Evolutionary conservation across 306 rosid species (phyloP).

Genomic region (Corylus heterophylla): DNA sequence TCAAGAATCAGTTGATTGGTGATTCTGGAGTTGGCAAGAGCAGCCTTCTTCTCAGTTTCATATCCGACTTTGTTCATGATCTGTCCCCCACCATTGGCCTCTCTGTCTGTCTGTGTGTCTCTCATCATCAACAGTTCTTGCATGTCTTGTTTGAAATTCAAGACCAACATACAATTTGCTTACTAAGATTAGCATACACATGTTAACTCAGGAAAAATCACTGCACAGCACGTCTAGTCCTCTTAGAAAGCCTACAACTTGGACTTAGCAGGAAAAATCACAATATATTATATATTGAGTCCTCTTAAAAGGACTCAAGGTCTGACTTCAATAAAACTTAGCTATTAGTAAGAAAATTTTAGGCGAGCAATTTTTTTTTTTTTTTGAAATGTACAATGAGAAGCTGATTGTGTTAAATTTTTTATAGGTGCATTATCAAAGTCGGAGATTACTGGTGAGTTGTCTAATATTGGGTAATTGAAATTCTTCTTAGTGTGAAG

Average conservation of each 20-base stretch:
- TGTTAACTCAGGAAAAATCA: no score
- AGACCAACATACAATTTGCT: neutral
- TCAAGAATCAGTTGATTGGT: slow-evolving; percentile 80
- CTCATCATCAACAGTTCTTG: neutral
- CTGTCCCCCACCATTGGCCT: no score
- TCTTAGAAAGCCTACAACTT: no score
- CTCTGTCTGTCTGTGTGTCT: neutral
- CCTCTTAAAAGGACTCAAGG: no score
- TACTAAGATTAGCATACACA: no score
- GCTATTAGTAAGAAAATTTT: no score
- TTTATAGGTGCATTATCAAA: slow-evolving; percentile 21
- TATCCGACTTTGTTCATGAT: slow-evolving; percentile 60
- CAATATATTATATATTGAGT: no score
- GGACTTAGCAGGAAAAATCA: no score
- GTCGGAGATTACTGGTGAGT: slow-evolving; percentile 29
- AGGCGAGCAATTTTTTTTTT: no score
- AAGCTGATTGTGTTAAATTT: neutral
- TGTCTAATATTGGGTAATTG: neutral
- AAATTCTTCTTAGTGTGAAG: no score
- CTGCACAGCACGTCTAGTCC: no score
- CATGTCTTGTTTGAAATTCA: neutral
- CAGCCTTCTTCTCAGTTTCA: slow-evolving; percentile 85
- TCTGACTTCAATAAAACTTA: no score
- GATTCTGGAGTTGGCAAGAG: slow-evolving; percentile 99
- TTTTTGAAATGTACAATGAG: neutral